Conservation (phyloP, 768 basidiomycete species). For the Pleurotus salmoneostramineus region DNA sequence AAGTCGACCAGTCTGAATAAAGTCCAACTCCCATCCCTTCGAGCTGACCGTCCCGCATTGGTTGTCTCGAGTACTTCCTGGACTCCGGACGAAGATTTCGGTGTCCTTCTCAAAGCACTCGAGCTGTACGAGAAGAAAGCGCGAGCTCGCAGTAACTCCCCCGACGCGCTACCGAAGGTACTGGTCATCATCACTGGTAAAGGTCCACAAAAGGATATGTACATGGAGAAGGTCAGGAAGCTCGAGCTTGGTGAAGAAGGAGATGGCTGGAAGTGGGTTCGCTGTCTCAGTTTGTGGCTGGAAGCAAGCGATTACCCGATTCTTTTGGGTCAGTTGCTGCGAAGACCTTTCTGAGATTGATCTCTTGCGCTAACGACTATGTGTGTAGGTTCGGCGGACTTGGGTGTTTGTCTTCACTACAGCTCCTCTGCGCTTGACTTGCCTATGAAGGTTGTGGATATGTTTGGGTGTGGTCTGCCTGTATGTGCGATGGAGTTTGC, state of each 20-base stretch:
- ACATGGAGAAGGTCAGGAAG: constrained; percentile 64
- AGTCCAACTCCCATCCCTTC: constrained; percentile 40
- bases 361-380: background rate
- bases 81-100: constrained; percentile 97
- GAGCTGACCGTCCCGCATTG: constrained; percentile 77
- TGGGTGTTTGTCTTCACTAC: constrained; percentile 88
- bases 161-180: constrained; percentile 58
- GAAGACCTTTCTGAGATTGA: no score
- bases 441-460: constrained; percentile 99
- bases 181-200: constrained; percentile 89
- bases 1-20: constrained; percentile 25
- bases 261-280: constrained; percentile 70
- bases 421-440: constrained; percentile 90
- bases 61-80: constrained; percentile 92
- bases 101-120: constrained; percentile 76
- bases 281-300: constrained; percentile 83
- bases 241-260: constrained; percentile 32
- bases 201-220: constrained; percentile 70
- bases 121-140: constrained; percentile 63
- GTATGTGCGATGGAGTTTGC: constrained; percentile 87
- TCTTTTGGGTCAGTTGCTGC: constrained; percentile 62
- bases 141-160: constrained; percentile 15
- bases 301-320: constrained; percentile 88
- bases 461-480: constrained; percentile 96
- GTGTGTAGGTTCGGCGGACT: constrained; percentile 74